Evolutionary conservation across 140 eudicot species (phyloP), one percentile per base, ranked within the genome.

Genomic region (Senecio squalidus): DNA sequence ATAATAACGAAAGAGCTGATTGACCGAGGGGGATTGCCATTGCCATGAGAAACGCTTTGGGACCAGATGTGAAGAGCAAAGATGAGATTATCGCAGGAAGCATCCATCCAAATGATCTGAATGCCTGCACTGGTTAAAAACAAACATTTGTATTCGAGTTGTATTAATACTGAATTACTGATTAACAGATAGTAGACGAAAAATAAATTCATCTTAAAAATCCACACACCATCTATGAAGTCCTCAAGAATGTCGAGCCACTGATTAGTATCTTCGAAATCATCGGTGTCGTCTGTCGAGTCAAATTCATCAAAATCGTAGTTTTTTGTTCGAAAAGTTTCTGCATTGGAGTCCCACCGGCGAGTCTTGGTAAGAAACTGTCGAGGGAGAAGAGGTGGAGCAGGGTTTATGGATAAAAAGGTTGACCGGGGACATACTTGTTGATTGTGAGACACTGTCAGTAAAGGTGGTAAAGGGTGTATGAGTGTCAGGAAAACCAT

Each of bases 341-440:
- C 95, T 0, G 95, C 95, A 23, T 82, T 85, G 13, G 95, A 79
- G 80, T 86, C 91, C 85, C 90, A 79, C 18, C 78, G 71, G 62
- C 76, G 85, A 39, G 29, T 51, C 26, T 24, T 68, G 7, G 70
- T 29, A 38, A 45, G 67, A 58, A 55, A 3, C 34, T 15, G 59
- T 48, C 36, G 62, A 36, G 36, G 62, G 20, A 45, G 27, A 15
- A 13, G 9, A n/a, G 18, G 64, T 9, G 50, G 74, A n/a, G 57
- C 25, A 1, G 44, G 45, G 36, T 38, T 61, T 34, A 55, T 8
- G 24, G 51, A 53, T 31, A 45, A 67, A 31, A 43, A 25, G 38
- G 44, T 3, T 2, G 75, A 6, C 43, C 9, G 68, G 51, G 36
- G 45, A 28, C 70, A 60, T 67, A n/a, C 49, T 44, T 46, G 71